Conservation (phyloP, 2,329 filamentous ascomycete species). For the Elsinoe batatas region DNA sequence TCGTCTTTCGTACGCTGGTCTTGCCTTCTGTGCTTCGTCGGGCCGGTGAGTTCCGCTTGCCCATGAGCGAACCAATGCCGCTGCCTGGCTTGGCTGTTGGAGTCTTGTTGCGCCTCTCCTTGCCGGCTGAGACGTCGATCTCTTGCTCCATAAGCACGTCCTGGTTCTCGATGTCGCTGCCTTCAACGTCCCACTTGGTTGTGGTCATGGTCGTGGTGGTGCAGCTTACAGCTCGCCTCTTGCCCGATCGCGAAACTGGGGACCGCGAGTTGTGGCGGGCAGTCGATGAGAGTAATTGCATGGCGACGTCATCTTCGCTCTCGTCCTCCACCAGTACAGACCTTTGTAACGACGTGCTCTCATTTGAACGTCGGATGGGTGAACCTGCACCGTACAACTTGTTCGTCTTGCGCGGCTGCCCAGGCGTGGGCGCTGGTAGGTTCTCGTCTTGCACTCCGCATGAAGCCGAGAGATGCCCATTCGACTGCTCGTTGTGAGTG, state of each 20-base stretch:
- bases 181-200: constrained; percentile 34
- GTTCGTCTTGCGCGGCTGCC: constrained; percentile 84
- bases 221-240: constrained; percentile 63
- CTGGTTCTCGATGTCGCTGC: constrained; percentile 39
- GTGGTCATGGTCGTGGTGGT: constrained; percentile 62
- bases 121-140: constrained; percentile 19
- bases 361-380: constrained; percentile 36
- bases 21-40: constrained; percentile 40
- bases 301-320: constrained; percentile 77
- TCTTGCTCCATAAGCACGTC: constrained; percentile 21
- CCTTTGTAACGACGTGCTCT: constrained; percentile 49
- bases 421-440: constrained; percentile 86
- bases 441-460: constrained; percentile 70
- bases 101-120: constrained; percentile 34
- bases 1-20: constrained; percentile 41
- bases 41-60: constrained; percentile 37
- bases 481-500: constrained; percentile 61
- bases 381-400: constrained; percentile 67
- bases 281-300: constrained; percentile 53
- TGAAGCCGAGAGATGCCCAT: constrained; percentile 38
- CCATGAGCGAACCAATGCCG: constrained; percentile 35
- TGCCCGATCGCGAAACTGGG: constrained; percentile 47
- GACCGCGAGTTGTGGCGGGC: constrained; percentile 56
- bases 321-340: constrained; percentile 54
- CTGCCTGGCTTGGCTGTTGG: constrained; percentile 33